Evolutionary conservation across 345 rosid genomes (phyloP), one percentile per base, ranked within the genome.

Genomic region (Euclidium syriacum): DNA sequence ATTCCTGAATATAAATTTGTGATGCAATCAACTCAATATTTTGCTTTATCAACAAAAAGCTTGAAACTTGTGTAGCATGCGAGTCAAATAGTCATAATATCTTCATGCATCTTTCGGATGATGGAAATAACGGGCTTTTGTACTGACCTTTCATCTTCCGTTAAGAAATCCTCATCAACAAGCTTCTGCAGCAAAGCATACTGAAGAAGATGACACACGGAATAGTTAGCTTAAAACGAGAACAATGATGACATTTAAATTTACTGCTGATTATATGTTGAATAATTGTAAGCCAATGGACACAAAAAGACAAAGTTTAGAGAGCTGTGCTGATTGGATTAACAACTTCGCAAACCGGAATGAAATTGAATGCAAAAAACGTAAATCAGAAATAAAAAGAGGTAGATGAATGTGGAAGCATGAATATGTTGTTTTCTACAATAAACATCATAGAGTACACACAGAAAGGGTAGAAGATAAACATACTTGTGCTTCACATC

Each of bases 401-500:
- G 42, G 19, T 16, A n/a, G 14, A 17, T 2, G 5, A 6, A 23
- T 27, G 22, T 4, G 7, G 29, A 32, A 44, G 35, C 11, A 34
- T 42, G 59, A 3, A 4, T 36, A 39, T 52, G 52, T 29, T 2
- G 5, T 17, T 34, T n/a, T n/a, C n/a, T n/a, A n/a, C n/a, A n/a
- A 24, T 20, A n/a, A 46, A 66, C 14, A 42, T 52, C 4, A 33
- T 2, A 18, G 23, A 15, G 23, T 22, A 39, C 7, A 19, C 8
- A 50, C 33, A 19, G 5, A 58, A 16, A 11, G 22, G 47, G 14
- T 17, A 55, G 56, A 60, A 75, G 40, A 40, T 19, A 52, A 24
- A 17, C 67, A 35, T 72, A 92, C 97, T 71, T 94, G 99, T 32
- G 95, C 94, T 76, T 94, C 97, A 73, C 97, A 94, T 12, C 97